A percentile compares a stretch with the other conserved stretches of the same genome.
Evolutionary conservation across 176 grass and related monocot species (phyloP).

Genomic region (Carex pumila): DNA sequence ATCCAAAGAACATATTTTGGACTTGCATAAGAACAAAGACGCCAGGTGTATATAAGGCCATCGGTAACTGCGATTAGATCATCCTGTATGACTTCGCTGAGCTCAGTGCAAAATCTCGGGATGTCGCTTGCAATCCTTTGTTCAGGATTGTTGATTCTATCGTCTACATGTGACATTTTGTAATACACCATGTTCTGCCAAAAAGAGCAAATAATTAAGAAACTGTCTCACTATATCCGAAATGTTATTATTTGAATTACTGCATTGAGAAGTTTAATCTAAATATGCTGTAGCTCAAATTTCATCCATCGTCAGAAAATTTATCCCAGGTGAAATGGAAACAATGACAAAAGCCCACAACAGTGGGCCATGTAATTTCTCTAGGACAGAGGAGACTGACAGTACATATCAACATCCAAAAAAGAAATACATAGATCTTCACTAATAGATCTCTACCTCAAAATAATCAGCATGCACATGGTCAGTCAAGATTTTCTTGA

Average conservation of each 20-base stretch:
- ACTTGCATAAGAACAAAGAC: slow-evolving; percentile 98
- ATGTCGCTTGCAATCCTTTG: slow-evolving; percentile 97
- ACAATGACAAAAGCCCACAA: background rate
- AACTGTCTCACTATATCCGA: background rate
- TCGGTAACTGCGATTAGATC: slow-evolving; percentile 90
- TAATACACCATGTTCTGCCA: slow-evolving; percentile 99
- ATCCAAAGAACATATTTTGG: slow-evolving; percentile 98
- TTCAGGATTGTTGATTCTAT: slow-evolving; percentile 81
- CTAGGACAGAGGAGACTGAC: background rate
- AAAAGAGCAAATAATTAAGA: slow-evolving; percentile 23
- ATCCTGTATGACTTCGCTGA: slow-evolving; percentile 96
- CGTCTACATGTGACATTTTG: slow-evolving; percentile 95
- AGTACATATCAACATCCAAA: background rate
- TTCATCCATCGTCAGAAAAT: background rate
- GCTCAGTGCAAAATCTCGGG: slow-evolving; percentile 89
- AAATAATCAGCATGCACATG: slow-evolving; percentile 91
- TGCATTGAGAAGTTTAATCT: slow-evolving; percentile 14
- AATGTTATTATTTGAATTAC: background rate
- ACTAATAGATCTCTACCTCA: slow-evolving; percentile 41
- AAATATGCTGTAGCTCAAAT: background rate
- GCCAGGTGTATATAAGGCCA: slow-evolving; percentile 89
- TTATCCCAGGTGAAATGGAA: slow-evolving; percentile 5
- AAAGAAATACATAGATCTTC: background rate
- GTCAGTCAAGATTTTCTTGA: slow-evolving; percentile 97
- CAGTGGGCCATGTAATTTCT: background rate